Evolutionary conservation across 805 yeast species (phyloP).

Genomic region (Priceomyces medius): DNA sequence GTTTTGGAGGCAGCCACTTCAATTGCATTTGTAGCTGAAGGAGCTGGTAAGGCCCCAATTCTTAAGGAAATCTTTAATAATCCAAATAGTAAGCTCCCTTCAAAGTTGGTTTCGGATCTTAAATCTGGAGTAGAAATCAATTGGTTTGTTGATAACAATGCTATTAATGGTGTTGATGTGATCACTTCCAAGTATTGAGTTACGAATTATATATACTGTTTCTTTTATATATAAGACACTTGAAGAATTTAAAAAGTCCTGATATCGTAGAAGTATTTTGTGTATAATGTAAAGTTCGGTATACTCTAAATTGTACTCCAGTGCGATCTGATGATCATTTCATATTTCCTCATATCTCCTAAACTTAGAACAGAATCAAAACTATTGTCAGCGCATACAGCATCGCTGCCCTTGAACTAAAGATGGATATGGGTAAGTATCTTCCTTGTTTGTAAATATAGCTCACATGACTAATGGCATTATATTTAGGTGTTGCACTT

Average conservation of each 20-base stretch:
- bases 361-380: no score
- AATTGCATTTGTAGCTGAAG: conserved; percentile 86
- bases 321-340: not conserved
- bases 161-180: conserved; percentile 61
- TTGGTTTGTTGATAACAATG: conserved; percentile 87
- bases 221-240: no score
- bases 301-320: no score
- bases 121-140: conserved; percentile 47
- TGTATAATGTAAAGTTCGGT: no score
- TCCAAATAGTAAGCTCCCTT: conserved; percentile 55
- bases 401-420: not conserved
- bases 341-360: no score
- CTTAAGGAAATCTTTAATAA: conserved; percentile 67
- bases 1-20: conserved; percentile 53
- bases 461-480: conserved; percentile 5
- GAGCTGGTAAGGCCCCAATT: conserved; percentile 75
- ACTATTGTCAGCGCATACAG: no score
- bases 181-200: conserved; percentile 35
- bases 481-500: conserved; percentile 50
- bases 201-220: not conserved
- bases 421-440: conserved; percentile 9
- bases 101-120: conserved; percentile 68
- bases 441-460: not conserved
- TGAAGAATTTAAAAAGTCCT: no score
- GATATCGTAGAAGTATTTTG: no score